A percentile compares a stretch with the other conserved stretches of the same genome.
phyloP scores from a whole-genome alignment of 1,284 basidiomycete species.

The Ceratobasidium sp. region DNA sequence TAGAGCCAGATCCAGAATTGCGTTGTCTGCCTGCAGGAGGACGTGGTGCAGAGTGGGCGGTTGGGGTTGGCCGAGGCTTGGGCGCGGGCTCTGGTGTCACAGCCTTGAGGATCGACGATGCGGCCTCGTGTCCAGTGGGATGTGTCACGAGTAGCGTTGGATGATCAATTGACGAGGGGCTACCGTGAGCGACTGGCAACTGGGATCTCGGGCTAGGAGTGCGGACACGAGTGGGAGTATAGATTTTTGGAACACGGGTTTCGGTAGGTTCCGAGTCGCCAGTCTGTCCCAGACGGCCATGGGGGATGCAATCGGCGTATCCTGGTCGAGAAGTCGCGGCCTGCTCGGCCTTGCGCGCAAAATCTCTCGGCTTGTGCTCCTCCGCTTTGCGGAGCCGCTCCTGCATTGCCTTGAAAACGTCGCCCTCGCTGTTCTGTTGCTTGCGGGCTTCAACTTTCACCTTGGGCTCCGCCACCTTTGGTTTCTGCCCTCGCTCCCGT shows the following conservation, averaged over 20 bases:
- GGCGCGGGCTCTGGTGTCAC: slow-evolving; percentile 26
- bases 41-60: slow-evolving; percentile 9
- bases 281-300: background rate
- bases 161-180: slow-evolving; percentile 28
- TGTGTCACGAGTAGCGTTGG: slow-evolving; percentile 33
- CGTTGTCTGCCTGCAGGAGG: slow-evolving; percentile 25
- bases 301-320: background rate
- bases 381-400: slow-evolving; percentile 31
- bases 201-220: slow-evolving; percentile 44
- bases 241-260: slow-evolving; percentile 22
- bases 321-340: slow-evolving; percentile 27
- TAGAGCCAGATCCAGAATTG: slow-evolving; percentile 13
- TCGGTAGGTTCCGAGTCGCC: slow-evolving; percentile 30
- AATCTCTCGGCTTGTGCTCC: slow-evolving; percentile 13
- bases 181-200: slow-evolving; percentile 26
- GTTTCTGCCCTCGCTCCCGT: slow-evolving; percentile 28
- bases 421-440: slow-evolving; percentile 34
- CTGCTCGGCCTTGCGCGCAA: slow-evolving; percentile 24
- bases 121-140: slow-evolving; percentile 31
- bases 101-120: slow-evolving; percentile 29
- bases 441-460: slow-evolving; percentile 32
- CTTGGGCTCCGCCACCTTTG: slow-evolving; percentile 15
- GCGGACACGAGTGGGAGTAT: slow-evolving; percentile 33
- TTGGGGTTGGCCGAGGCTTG: slow-evolving; percentile 18
- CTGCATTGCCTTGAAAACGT: slow-evolving; percentile 39